Evolutionary conservation across 176 grass and related monocot species (phyloP).

Genomic region (Rhynchospora tenuis): DNA sequence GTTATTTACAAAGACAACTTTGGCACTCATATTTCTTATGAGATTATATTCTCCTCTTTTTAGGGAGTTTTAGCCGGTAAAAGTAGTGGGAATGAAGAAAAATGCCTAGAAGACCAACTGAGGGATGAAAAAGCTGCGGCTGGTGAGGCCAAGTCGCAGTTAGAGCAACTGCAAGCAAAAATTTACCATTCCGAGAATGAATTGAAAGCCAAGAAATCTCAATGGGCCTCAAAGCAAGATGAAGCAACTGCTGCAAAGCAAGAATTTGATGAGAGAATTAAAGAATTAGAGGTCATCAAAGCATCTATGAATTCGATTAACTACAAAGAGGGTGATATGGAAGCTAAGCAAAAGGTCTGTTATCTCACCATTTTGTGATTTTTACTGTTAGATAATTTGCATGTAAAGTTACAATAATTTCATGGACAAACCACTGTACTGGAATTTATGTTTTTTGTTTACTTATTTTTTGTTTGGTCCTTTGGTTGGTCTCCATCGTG

Average conservation of each 20-base stretch:
- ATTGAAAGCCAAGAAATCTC: conserved; percentile 79
- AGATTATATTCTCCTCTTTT: conserved; percentile 23
- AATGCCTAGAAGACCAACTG: conserved; percentile 98
- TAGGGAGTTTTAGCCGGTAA: conserved; percentile 95
- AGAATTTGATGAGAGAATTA: conserved; percentile 65
- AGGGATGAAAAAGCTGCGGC: conserved; percentile 93
- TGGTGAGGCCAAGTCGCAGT: conserved; percentile 74
- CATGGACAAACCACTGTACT: not conserved
- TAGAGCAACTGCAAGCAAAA: conserved; percentile 71
- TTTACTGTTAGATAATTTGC: not conserved
- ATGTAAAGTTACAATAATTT: not conserved
- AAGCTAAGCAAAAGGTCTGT: conserved; percentile 75
- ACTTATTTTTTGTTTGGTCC: not conserved
- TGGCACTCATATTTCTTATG: not conserved
- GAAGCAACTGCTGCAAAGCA: conserved; percentile 76
- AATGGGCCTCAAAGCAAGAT: conserved; percentile 61
- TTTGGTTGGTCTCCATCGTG: not conserved
- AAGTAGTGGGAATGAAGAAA: conserved; percentile 77
- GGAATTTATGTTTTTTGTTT: too few species aligned
- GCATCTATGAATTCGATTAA: conserved; percentile 59
- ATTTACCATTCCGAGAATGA: conserved; percentile 78
- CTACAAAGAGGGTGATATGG: conserved; percentile 84
- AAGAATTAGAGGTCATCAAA: conserved; percentile 59
- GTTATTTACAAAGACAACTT: not conserved
- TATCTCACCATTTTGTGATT: not conserved